phyloP scores from a whole-genome alignment of 2,329 filamentous ascomycete species.

The Geosmithia flava region DNA sequence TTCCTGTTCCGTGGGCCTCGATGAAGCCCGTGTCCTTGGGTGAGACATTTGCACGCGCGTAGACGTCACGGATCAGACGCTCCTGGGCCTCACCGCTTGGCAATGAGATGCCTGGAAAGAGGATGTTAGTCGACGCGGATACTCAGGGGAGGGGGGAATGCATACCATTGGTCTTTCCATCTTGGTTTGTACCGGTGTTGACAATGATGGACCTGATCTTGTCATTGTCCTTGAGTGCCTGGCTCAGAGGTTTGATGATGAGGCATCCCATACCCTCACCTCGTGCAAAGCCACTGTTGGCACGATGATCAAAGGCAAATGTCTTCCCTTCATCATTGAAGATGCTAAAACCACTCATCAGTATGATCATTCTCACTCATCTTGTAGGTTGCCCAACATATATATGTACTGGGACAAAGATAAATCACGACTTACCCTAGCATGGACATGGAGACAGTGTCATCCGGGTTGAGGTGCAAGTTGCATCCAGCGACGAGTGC shows the following conservation, averaged over 20 bases:
- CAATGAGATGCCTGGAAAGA: slow-evolving; percentile 29
- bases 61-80: slow-evolving; percentile 22
- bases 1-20: slow-evolving; percentile 46
- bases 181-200: slow-evolving; percentile 38
- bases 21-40: slow-evolving; percentile 18
- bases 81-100: slow-evolving; percentile 37
- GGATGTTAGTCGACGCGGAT: too few species aligned
- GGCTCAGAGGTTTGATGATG: slow-evolving; percentile 42
- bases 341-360: slow-evolving; percentile 4
- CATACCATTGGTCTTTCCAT: slow-evolving; percentile 33
- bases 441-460: slow-evolving; percentile 18
- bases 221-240: slow-evolving; percentile 43
- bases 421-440: slow-evolving; percentile 2
- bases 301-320: neutral
- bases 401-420: neutral
- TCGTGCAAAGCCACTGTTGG: slow-evolving; percentile 38
- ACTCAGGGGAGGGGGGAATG: too few species aligned
- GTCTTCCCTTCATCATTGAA: neutral
- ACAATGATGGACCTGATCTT: slow-evolving; percentile 35
- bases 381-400: neutral
- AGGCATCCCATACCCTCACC: slow-evolving; percentile 46
- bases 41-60: slow-evolving; percentile 15
- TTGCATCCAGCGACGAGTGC: neutral
- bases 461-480: slow-evolving; percentile 6
- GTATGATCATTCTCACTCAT: slow-evolving; percentile 1